Evolutionary conservation across 2,329 filamentous ascomycete genomes (phyloP).

Genomic region (Alternaria consortialis): DNA sequence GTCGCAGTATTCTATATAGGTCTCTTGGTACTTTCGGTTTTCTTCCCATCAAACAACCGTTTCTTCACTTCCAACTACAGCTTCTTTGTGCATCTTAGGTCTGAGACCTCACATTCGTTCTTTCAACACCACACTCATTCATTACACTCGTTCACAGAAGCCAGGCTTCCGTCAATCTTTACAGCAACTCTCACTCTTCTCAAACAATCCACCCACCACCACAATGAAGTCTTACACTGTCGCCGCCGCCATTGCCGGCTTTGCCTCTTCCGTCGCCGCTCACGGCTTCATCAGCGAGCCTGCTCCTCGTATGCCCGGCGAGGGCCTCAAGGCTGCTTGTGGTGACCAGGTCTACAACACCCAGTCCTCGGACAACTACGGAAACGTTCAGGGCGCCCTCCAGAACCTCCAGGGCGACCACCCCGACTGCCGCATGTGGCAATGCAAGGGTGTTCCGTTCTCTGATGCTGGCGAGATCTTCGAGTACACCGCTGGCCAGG

Average conservation of each 20-base stretch:
- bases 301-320: conserved; percentile 59
- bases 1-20: conserved; percentile 32
- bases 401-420: conserved; percentile 57
- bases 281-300: conserved; percentile 64
- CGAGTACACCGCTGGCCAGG: conserved; percentile 61
- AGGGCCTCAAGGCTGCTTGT: conserved; percentile 62
- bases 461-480: conserved; percentile 62
- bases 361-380: conserved; percentile 63
- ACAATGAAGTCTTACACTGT: conserved; percentile 57
- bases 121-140: conserved; percentile 40
- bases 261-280: conserved; percentile 59
- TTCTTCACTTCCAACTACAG: conserved; percentile 34
- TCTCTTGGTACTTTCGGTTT: conserved; percentile 7
- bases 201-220: conserved; percentile 26
- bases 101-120: conserved; percentile 53
- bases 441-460: conserved; percentile 68
- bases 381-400: conserved; percentile 65
- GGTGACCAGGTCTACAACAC: conserved; percentile 64
- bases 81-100: conserved; percentile 42
- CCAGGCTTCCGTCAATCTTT: conserved; percentile 44
- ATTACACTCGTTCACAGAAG: conserved; percentile 42
- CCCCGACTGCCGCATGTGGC: conserved; percentile 63
- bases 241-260: conserved; percentile 53
- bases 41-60: conserved; percentile 28
- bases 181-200: conserved; percentile 19